These are phyloP conservation scores for Leishmania tarentolae DNA, from an alignment of 208 protist species.

Conservation along the genomic window DNA sequence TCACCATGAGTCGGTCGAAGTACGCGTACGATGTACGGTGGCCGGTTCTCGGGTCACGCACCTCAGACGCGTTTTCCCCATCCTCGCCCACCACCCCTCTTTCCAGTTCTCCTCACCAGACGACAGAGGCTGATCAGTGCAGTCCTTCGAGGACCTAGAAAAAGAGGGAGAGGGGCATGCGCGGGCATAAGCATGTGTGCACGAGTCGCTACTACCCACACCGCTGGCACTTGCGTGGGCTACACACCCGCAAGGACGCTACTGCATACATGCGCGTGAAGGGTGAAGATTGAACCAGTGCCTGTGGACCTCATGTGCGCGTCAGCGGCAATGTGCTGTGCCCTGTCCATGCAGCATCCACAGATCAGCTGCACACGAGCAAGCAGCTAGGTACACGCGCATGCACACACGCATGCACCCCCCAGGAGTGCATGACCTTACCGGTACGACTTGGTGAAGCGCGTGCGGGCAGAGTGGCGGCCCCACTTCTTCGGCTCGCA, in stretches of 20 bases:
- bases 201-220: neutral
- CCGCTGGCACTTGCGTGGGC: neutral
- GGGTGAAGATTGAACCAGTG: no score
- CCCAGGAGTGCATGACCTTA: constrained; percentile 60
- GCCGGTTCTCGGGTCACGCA: no score
- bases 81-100: no score
- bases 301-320: no score
- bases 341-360: neutral
- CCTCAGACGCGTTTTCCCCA: no score
- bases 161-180: neutral
- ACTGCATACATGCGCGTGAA: no score
- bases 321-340: neutral
- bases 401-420: neutral
- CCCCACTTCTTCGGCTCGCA: constrained; percentile 99
- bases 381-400: neutral
- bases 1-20: neutral
- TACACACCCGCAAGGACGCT: no score
- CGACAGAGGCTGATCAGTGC: neutral
- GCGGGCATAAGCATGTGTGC: no score
- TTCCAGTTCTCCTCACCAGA: neutral
- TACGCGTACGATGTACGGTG: neutral
- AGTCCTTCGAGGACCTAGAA: neutral
- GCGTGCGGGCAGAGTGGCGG: constrained; percentile 98
- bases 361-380: no score
- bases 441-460: constrained; percentile 99